A percentile compares a stretch with the other conserved stretches of the same genome.
Conservation (phyloP, 2,329 filamentous ascomycete genomes). For the Cladorrhinum sp. region DNA sequence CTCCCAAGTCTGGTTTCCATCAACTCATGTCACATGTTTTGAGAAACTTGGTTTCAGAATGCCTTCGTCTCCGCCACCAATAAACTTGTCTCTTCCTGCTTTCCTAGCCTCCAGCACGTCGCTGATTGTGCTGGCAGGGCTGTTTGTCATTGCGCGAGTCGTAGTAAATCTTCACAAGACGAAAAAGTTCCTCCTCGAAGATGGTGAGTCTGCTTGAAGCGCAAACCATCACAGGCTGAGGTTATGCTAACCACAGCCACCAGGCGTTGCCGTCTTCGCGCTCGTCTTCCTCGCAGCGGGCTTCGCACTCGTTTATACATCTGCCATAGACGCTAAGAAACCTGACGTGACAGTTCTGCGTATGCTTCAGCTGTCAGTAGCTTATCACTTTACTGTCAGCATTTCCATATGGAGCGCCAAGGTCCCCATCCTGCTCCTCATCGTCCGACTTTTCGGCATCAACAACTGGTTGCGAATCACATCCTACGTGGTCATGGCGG, state of each 20-base stretch:
- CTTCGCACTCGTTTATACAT: not conserved
- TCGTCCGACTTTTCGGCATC: not conserved
- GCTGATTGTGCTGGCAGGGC: not conserved
- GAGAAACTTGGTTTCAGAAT: no score
- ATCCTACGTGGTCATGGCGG: not conserved
- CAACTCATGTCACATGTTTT: no score
- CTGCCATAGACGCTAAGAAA: not conserved
- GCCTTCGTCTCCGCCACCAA: no score
- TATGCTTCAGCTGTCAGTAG: not conserved
- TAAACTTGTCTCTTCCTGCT: no score
- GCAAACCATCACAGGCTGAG: not conserved
- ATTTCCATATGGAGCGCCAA: not conserved
- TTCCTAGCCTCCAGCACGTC: not conserved
- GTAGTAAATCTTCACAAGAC: not conserved
- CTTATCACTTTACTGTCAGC: not conserved
- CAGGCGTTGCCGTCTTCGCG: not conserved
- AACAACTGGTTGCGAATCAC: not conserved
- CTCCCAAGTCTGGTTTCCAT: no score
- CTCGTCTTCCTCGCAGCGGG: not conserved
- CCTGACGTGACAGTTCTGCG: no score
- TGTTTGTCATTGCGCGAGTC: not conserved
- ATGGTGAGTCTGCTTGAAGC: not conserved
- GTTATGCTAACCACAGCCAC: not conserved
- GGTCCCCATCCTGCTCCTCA: not conserved
- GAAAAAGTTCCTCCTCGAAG: not conserved